phyloP scores from a whole-genome alignment of 2,329 filamentous ascomycete species.

The Verticillium longisporum region DNA sequence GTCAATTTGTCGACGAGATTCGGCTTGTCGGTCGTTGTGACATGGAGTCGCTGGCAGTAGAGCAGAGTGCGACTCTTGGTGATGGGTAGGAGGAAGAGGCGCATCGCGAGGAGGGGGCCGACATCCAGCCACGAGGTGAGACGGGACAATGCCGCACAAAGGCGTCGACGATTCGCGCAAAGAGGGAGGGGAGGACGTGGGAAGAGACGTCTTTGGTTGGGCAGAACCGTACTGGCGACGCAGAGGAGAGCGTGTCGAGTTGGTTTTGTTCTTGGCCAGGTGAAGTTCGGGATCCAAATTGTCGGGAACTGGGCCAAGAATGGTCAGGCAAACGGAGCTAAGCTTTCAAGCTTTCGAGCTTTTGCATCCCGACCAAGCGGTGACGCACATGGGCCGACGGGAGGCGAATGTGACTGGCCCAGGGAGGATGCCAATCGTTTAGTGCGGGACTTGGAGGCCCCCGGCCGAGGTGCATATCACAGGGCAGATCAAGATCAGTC shows the following conservation, averaged over 20 bases:
- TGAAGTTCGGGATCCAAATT: background rate
- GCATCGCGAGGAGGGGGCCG: constrained; percentile 53
- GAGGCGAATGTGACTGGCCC: background rate
- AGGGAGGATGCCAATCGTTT: background rate
- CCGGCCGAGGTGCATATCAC: background rate
- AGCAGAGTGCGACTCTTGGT: constrained; percentile 86
- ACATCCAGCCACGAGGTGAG: background rate
- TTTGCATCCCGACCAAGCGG: constrained; percentile 3
- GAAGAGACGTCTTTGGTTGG: too few relatives aligned
- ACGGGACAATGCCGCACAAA: background rate
- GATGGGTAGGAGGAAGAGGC: constrained; percentile 87
- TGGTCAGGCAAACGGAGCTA: background rate
- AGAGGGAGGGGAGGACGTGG: too few relatives aligned
- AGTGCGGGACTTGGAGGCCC: background rate
- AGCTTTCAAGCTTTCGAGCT: background rate
- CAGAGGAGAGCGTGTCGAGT: background rate
- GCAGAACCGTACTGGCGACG: background rate
- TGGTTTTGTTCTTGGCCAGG: background rate
- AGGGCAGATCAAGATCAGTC: background rate
- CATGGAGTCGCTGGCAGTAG: constrained; percentile 74
- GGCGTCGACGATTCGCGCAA: too few relatives aligned
- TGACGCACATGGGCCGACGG: constrained; percentile 4
- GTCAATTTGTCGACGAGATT: constrained; percentile 63
- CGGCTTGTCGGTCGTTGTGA: constrained; percentile 43
- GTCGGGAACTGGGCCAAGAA: background rate